A percentile compares a stretch with the other conserved stretches of the same genome.
These are phyloP conservation scores for Botryotinia globosa DNA, from an alignment of 2,329 filamentous ascomycete genomes.

Conservation along the genomic window DNA sequence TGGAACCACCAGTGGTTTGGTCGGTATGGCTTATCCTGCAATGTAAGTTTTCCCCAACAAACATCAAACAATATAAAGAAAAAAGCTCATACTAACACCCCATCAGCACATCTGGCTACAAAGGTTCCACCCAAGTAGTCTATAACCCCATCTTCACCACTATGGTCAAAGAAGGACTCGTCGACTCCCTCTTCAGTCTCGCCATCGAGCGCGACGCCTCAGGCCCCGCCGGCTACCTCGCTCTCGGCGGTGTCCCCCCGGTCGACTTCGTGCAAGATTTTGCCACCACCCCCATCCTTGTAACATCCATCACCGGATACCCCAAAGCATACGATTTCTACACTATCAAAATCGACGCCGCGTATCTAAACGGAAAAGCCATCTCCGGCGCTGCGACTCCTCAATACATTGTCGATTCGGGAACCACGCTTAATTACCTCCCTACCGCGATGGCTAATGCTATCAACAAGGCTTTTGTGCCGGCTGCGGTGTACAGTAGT, in stretches of 20 bases:
- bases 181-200: constrained; percentile 48
- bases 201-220: constrained; percentile 42
- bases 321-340: constrained; percentile 28
- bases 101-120: constrained; percentile 33
- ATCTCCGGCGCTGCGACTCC: constrained; percentile 15
- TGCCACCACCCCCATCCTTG: constrained; percentile 27
- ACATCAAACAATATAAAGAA: neutral
- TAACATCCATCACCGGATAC: constrained; percentile 27
- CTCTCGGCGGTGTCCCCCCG: constrained; percentile 49
- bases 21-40: constrained; percentile 50
- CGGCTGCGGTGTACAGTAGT: constrained; percentile 41
- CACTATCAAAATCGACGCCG: constrained; percentile 26
- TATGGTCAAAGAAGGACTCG: constrained; percentile 45
- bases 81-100: neutral
- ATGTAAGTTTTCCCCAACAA: constrained; percentile 31
- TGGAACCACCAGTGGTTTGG: constrained; percentile 45
- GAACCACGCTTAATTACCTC: constrained; percentile 44
- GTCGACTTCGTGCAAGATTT: constrained; percentile 36
- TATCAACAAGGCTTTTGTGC: constrained; percentile 44
- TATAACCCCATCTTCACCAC: constrained; percentile 51
- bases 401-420: constrained; percentile 42
- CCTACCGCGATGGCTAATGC: constrained; percentile 40
- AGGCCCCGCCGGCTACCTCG: constrained; percentile 44
- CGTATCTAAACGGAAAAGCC: constrained; percentile 18
- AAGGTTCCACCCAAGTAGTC: constrained; percentile 27